Evolutionary conservation across 805 yeast genomes (phyloP).

Genomic region (Yarrowia keelungensis): DNA sequence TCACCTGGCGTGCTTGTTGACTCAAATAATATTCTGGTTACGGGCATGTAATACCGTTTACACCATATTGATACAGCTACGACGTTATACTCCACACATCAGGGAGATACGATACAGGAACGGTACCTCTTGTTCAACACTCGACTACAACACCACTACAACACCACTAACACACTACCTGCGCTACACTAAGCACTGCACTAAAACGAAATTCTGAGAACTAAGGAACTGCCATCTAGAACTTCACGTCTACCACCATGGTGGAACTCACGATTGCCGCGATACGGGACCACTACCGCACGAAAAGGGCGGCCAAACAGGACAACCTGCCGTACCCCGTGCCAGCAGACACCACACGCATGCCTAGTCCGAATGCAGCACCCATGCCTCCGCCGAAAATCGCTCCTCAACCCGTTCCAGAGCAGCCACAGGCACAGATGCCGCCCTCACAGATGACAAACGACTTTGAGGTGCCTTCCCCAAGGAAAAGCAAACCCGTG

Average conservation of each 20-base stretch:
- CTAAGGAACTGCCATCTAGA: too few species aligned
- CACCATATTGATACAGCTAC: too few species aligned
- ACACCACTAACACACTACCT: neutral
- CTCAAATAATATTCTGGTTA: too few species aligned
- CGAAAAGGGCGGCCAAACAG: slow-evolving; percentile 27
- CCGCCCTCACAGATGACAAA: slow-evolving; percentile 16
- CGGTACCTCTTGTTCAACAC: too few species aligned
- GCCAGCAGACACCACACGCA: slow-evolving; percentile 5
- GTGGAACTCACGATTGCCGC: slow-evolving; percentile 35
- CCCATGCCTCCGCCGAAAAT: slow-evolving; percentile 31
- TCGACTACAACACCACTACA: too few species aligned
- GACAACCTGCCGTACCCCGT: slow-evolving; percentile 18
- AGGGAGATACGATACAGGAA: too few species aligned
- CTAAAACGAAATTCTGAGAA: too few species aligned
- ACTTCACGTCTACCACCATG: neutral
- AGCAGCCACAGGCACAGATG: neutral
- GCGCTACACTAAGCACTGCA: neutral
- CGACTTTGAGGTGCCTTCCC: slow-evolving; percentile 5
- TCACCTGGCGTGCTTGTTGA: too few species aligned
- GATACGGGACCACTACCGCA: slow-evolving; percentile 22
- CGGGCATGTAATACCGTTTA: too few species aligned
- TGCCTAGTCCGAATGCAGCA: slow-evolving; percentile 37
- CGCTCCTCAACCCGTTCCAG: slow-evolving; percentile 17
- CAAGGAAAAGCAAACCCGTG: neutral
- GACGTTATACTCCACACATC: too few species aligned